Conservation (phyloP, 352 stramenopile species). For the Thalassiosira pacifica region DNA sequence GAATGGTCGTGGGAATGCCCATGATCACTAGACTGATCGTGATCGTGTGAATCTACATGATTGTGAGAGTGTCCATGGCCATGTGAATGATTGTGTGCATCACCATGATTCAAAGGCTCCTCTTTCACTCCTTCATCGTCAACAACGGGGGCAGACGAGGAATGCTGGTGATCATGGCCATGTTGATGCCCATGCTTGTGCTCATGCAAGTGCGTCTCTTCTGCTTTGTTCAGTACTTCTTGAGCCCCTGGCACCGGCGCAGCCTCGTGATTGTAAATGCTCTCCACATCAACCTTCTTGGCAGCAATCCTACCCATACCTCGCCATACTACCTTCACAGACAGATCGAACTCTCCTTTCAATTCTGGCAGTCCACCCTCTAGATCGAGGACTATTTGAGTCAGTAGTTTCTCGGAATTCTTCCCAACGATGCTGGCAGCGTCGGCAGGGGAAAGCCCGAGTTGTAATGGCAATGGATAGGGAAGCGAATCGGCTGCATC, state of each 20-base stretch:
- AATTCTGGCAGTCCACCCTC: constrained; percentile 74
- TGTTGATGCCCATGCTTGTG: constrained; percentile 67
- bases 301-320: constrained; percentile 91
- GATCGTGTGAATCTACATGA: too few relatives aligned
- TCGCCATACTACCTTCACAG: constrained; percentile 87
- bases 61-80: constrained; percentile 64
- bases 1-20: constrained; percentile 56
- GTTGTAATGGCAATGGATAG: constrained; percentile 20
- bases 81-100: constrained; percentile 68
- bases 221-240: constrained; percentile 22
- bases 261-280: constrained; percentile 89
- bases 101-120: constrained; percentile 28
- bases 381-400: constrained; percentile 54
- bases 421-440: background rate
- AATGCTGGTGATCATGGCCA: constrained; percentile 73
- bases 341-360: constrained; percentile 90
- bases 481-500: constrained; percentile 73
- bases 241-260: constrained; percentile 72
- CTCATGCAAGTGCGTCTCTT: constrained; percentile 14
- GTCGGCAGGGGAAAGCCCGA: background rate
- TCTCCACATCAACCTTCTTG: constrained; percentile 90
- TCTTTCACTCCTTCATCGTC: constrained; percentile 17
- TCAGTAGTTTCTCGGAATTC: constrained; percentile 37
- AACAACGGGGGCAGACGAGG: constrained; percentile 1
- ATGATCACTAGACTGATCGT: too few relatives aligned